Percentiles rank a stretch among this genome's conserved stretches.
These are phyloP conservation scores for Catunica adiposa DNA, from an alignment of 2,329 filamentous ascomycete genomes.

Conservation along the genomic window DNA sequence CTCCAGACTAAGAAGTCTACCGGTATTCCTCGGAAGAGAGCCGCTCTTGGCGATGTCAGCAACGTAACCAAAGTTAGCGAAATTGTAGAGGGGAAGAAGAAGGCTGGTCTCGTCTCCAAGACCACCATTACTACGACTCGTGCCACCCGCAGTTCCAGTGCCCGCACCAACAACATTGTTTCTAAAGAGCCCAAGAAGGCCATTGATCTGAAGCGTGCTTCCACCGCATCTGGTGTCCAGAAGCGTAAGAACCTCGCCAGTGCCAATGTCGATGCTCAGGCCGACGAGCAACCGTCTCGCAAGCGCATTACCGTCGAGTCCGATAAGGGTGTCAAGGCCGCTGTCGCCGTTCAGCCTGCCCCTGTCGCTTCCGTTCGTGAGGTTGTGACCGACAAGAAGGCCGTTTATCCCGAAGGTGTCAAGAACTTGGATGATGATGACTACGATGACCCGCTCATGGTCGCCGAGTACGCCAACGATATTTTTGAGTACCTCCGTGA, in stretches of 20 bases:
- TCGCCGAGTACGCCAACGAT: constrained; percentile 88
- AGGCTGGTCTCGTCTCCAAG: constrained; percentile 61
- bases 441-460: constrained; percentile 87
- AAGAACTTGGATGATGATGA: constrained; percentile 74
- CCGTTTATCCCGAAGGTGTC: constrained; percentile 22
- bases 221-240: constrained; percentile 52
- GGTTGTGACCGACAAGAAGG: constrained; percentile 19
- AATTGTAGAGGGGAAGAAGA: constrained; percentile 61
- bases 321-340: constrained; percentile 27
- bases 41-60: constrained; percentile 83
- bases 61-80: constrained; percentile 72
- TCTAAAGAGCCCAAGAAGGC: constrained; percentile 53
- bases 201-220: constrained; percentile 52
- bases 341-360: constrained; percentile 7
- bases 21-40: constrained; percentile 50
- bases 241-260: constrained; percentile 50
- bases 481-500: constrained; percentile 93
- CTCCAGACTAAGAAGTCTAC: constrained; percentile 53
- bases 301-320: constrained; percentile 34
- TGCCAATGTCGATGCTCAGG: constrained; percentile 10
- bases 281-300: constrained; percentile 35
- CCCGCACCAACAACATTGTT: constrained; percentile 44
- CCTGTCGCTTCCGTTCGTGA: constrained; percentile 17
- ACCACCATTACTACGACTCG: constrained; percentile 53
- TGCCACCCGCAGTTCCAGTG: constrained; percentile 43